Conservation (phyloP, 208 protist species). For the Trypanosoma lewisi region DNA sequence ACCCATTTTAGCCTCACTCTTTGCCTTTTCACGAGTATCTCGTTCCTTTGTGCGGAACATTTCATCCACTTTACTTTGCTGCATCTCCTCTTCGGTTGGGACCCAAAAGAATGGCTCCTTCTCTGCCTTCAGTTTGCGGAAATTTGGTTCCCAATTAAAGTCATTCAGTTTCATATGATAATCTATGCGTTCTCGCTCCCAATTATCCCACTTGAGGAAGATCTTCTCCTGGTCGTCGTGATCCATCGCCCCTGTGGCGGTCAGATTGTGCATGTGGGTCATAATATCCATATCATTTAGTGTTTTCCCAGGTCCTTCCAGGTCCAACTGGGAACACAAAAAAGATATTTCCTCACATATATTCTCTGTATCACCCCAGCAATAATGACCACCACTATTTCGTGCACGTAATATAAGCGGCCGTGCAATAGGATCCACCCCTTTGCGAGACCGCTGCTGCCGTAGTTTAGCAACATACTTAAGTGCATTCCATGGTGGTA, state of each 20-base stretch:
- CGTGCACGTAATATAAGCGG: conserved; percentile 75
- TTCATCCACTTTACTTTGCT: conserved; percentile 87
- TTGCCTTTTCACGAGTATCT: conserved; percentile 46
- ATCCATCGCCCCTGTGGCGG: conserved; percentile 80
- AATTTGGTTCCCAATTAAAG: conserved; percentile 88
- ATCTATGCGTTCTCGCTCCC: conserved; percentile 89
- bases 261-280: conserved; percentile 91
- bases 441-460: conserved; percentile 68
- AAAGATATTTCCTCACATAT: conserved; percentile 89
- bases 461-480: conserved; percentile 90
- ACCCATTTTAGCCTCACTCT: conserved; percentile 70
- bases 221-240: conserved; percentile 89
- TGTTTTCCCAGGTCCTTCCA: conserved; percentile 79
- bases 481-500: conserved; percentile 86
- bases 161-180: conserved; percentile 88
- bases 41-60: conserved; percentile 79
- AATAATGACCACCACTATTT: conserved; percentile 75
- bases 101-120: conserved; percentile 92
- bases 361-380: conserved; percentile 77
- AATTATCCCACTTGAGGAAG: conserved; percentile 91
- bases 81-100: conserved; percentile 76
- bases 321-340: conserved; percentile 78
- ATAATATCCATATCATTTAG: conserved; percentile 93
- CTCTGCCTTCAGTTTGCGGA: conserved; percentile 85
- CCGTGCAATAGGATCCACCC: conserved; percentile 66